These are phyloP conservation scores for Trichaptum fuscoviolaceum DNA, from an alignment of 768 basidiomycete species.

Conservation along the genomic window DNA sequence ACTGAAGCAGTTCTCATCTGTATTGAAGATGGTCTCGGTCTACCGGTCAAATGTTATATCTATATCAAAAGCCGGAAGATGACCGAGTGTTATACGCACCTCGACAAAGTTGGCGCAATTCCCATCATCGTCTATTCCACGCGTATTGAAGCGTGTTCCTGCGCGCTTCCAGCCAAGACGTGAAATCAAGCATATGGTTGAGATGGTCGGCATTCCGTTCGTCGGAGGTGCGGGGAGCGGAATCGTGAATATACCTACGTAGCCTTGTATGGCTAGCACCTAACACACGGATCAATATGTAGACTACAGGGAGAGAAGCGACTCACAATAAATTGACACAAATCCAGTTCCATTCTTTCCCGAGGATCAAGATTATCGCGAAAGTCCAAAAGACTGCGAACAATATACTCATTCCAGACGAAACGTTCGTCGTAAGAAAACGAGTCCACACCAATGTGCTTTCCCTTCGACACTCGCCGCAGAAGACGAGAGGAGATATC, in stretches of 20 bases:
- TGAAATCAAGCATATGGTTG: conserved; percentile 76
- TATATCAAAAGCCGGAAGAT: conserved; percentile 4
- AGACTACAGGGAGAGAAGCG: too few species aligned
- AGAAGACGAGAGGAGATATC: conserved; percentile 84
- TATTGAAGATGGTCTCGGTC: conserved; percentile 90
- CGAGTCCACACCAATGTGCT: conserved; percentile 35
- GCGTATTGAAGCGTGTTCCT: conserved; percentile 94
- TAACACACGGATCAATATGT: conserved; percentile 26
- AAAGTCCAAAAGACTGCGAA: conserved; percentile 84
- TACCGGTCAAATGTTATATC: conserved; percentile 23
- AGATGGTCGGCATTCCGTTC: conserved; percentile 65
- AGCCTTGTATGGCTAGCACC: conserved; percentile 93
- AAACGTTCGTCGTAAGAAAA: conserved; percentile 75
- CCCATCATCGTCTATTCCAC: conserved; percentile 94
- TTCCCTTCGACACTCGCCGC: conserved; percentile 47
- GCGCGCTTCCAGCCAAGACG: conserved; percentile 92
- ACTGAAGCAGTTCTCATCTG: conserved; percentile 82
- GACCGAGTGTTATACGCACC: conserved; percentile 35
- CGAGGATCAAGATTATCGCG: conserved; percentile 65
- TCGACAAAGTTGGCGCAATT: conserved; percentile 97
- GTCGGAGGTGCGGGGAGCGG: conserved; percentile 71
- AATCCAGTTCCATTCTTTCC: conserved; percentile 73
- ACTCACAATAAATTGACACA: conserved; percentile 79
- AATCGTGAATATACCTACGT: conserved; percentile 78
- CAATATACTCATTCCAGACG: conserved; percentile 93